Conservation (phyloP, 345 rosid species). For the Eucalyptus camaldulensis region DNA sequence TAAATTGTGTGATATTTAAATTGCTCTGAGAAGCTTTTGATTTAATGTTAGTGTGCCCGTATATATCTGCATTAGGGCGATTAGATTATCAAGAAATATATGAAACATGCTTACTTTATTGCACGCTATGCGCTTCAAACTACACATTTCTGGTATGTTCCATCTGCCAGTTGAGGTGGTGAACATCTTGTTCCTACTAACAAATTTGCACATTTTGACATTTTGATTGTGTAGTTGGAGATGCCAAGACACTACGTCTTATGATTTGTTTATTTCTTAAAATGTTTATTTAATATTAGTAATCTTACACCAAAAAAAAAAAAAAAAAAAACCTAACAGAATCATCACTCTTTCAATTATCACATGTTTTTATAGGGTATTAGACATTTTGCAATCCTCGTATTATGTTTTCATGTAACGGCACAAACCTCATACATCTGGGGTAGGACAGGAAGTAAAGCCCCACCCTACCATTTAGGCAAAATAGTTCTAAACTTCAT, state of each 20-base stretch:
- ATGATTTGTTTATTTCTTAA: too few relatives aligned
- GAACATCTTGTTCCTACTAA: too few relatives aligned
- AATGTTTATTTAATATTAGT: not conserved
- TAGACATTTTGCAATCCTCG: not conserved
- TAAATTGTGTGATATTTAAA: not conserved
- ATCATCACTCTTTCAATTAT: not conserved
- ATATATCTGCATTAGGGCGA: not conserved
- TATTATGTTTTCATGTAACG: not conserved
- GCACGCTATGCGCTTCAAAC: rapidly evolving
- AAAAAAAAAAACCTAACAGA: not conserved
- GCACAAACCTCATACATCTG: not conserved
- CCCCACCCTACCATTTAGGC: not conserved
- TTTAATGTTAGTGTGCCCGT: not conserved
- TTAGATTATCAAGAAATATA: not conserved
- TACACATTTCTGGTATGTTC: not conserved
- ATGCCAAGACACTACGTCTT: not conserved
- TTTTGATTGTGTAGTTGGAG: not conserved
- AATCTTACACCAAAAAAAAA: too few relatives aligned
- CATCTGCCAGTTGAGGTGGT: not conserved
- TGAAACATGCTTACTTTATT: not conserved
- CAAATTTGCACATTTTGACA: not conserved
- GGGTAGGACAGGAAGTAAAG: not conserved
- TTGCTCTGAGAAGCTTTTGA: not conserved
- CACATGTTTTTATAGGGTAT: not conserved
- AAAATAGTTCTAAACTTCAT: not conserved